phyloP scores from a whole-genome alignment of 208 protist genomes.

The Trypanosoma caninum region DNA sequence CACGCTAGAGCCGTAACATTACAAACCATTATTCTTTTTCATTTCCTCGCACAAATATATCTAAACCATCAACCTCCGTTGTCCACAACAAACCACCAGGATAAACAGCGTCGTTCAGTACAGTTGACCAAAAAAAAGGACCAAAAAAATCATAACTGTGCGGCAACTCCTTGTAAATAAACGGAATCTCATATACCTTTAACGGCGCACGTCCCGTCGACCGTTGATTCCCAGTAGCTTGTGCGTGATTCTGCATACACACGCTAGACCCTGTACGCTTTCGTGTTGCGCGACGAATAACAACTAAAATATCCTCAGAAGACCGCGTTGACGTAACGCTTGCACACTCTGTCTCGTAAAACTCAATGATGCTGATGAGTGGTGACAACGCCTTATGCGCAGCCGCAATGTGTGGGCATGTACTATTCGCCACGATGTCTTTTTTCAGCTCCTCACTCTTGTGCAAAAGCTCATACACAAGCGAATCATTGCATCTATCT shows the following conservation, averaged over 20 bases:
- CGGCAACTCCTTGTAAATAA: constrained; percentile 73
- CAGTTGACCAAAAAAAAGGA: constrained; percentile 72
- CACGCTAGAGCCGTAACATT: no score
- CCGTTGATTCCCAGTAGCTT: background rate
- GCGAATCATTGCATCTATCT: constrained; percentile 51
- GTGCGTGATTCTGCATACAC: background rate
- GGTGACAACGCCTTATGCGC: constrained; percentile 8
- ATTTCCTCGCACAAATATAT: constrained; percentile 30
- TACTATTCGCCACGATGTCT: background rate
- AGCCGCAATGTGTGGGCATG: background rate
- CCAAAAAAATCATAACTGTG: constrained; percentile 86
- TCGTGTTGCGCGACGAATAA: constrained; percentile 24
- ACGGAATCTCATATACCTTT: constrained; percentile 17
- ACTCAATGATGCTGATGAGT: constrained; percentile 15
- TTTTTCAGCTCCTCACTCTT: constrained; percentile 26
- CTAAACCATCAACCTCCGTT: constrained; percentile 28
- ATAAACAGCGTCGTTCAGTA: constrained; percentile 44
- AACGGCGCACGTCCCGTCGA: background rate
- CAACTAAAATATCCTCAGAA: constrained; percentile 30
- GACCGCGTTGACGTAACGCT: constrained; percentile 20
- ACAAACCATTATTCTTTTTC: no score
- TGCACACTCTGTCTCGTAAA: constrained; percentile 52
- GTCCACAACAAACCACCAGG: constrained; percentile 68
- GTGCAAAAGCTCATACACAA: constrained; percentile 84
- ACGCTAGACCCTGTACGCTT: constrained; percentile 3